phyloP scores from a whole-genome alignment of 1,284 basidiomycete species.

The Ganoderma multipileum region DNA sequence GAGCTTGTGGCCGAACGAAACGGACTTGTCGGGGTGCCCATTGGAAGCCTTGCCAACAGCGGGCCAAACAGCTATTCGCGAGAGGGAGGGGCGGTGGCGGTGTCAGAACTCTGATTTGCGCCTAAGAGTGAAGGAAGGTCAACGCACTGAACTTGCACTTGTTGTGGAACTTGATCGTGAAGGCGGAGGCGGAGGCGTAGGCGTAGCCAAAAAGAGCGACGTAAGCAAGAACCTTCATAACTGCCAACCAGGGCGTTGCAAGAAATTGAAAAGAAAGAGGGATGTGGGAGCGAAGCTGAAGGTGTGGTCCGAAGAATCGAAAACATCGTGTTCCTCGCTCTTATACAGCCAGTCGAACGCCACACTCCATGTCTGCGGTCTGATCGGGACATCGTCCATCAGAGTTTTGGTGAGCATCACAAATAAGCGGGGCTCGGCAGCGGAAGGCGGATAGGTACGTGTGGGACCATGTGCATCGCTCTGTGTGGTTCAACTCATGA shows the following conservation, averaged over 20 bases:
- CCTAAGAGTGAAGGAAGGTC: background rate
- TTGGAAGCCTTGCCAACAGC: constrained; percentile 8
- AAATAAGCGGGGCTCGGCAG: background rate
- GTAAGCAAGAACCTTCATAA: constrained; percentile 1
- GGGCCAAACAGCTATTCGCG: constrained; percentile 4
- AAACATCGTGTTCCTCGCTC: background rate
- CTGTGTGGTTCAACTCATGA: background rate
- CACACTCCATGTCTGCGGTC: constrained; percentile 1
- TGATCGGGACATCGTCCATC: constrained; percentile 5
- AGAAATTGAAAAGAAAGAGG: background rate
- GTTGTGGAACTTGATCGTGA: constrained; percentile 8
- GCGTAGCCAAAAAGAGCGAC: constrained; percentile 5
- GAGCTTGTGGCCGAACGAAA: constrained; percentile 3
- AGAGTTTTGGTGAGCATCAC: background rate
- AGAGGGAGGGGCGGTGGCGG: no score
- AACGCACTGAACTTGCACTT: constrained; percentile 6
- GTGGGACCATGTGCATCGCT: constrained; percentile 1
- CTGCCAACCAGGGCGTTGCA: background rate
- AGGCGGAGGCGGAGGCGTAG: constrained; percentile 5
- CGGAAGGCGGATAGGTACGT: background rate
- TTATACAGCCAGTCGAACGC: constrained; percentile 1
- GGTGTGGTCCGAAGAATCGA: background rate
- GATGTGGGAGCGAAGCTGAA: background rate
- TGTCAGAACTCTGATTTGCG: background rate
- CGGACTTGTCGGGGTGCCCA: background rate